phyloP scores from a whole-genome alignment of 2,329 filamentous ascomycete species.

The Penicillium oxalicum region DNA sequence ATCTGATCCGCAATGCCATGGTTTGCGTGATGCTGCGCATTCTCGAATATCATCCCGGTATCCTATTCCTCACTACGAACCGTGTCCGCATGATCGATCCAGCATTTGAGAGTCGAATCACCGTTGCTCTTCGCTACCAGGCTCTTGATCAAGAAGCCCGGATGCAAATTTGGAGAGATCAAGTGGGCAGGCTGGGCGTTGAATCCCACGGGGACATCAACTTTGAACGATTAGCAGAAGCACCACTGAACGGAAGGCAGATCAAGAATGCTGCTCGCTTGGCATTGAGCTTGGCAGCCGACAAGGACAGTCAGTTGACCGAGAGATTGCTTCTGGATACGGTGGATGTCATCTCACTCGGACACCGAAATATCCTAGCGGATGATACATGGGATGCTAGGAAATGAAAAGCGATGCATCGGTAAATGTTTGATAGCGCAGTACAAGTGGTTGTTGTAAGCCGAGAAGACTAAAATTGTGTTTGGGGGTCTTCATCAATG shows the following conservation, averaged over 20 bases:
- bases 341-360: neutral
- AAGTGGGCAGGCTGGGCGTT: neutral
- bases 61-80: constrained; percentile 2
- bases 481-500: no score
- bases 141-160: neutral
- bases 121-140: constrained; percentile 1
- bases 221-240: neutral
- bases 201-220: neutral
- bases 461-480: no score
- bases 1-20: constrained; percentile 2
- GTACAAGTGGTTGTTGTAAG: no score
- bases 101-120: constrained; percentile 1
- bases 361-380: neutral
- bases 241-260: neutral
- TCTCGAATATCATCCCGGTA: constrained; percentile 4
- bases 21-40: constrained; percentile 3
- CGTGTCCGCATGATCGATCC: constrained; percentile 1
- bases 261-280: neutral
- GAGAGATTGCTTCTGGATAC: neutral
- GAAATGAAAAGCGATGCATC: neutral
- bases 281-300: neutral
- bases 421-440: no score
- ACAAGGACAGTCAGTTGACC: neutral
- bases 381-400: neutral
- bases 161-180: neutral